These are phyloP conservation scores for Angomonas ambiguus DNA, from an alignment of 208 protist species.

Conservation along the genomic window DNA sequence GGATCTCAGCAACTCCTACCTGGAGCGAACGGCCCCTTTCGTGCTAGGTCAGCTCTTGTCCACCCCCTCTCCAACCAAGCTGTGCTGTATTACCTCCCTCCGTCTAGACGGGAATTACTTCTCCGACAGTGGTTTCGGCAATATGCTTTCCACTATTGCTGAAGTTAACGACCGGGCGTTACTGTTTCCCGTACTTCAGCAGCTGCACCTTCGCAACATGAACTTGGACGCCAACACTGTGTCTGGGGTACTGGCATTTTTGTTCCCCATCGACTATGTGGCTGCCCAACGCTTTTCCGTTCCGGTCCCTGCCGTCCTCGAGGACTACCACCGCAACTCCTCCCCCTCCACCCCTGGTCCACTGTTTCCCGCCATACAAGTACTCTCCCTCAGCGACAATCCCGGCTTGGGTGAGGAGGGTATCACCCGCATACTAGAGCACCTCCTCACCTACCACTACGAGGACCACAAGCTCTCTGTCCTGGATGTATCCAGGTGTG, in stretches of 20 bases:
- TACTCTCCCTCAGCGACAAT: constrained; percentile 82
- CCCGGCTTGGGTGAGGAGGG: constrained; percentile 50
- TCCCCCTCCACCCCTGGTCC: constrained; percentile 9
- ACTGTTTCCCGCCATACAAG: constrained; percentile 58
- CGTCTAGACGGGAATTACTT: constrained; percentile 84
- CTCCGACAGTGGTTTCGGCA: constrained; percentile 64
- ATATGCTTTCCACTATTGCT: constrained; percentile 61
- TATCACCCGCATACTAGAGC: constrained; percentile 49
- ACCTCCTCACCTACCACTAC: constrained; percentile 52
- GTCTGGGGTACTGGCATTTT: constrained; percentile 51
- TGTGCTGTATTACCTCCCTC: constrained; percentile 70
- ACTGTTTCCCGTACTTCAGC: constrained; percentile 53
- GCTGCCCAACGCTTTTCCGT: constrained; percentile 5
- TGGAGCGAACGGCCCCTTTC: constrained; percentile 75
- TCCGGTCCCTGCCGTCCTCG: not conserved
- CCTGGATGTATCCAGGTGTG: constrained; percentile 74
- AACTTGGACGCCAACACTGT: constrained; percentile 56
- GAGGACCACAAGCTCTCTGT: constrained; percentile 34
- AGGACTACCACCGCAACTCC: constrained; percentile 10
- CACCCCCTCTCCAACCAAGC: constrained; percentile 41
- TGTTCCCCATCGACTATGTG: constrained; percentile 62
- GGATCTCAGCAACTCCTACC: constrained; percentile 70
- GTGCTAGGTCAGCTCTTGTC: constrained; percentile 56
- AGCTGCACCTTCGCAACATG: constrained; percentile 85
- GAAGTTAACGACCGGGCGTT: constrained; percentile 38